Conservation (phyloP, 2,329 filamentous ascomycete species). For the Chaetothyriales sp. region DNA sequence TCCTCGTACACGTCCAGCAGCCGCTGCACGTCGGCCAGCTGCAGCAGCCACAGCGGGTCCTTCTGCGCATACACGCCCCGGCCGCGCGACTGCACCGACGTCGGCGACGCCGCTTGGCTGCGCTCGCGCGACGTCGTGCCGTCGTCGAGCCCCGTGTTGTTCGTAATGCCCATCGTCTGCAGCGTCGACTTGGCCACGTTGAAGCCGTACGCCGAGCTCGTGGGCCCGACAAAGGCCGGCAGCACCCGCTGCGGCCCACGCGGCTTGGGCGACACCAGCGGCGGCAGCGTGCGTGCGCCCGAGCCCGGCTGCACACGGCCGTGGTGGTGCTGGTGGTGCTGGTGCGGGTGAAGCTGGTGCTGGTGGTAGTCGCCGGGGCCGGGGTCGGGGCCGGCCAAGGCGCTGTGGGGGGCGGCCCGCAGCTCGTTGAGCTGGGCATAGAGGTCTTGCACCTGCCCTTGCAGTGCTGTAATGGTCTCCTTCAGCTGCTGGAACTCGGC, state of each 20-base stretch:
- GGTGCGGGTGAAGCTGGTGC: too few relatives aligned
- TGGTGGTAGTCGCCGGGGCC: constrained; percentile 19
- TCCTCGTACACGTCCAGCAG: constrained; percentile 73
- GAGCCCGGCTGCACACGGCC: constrained; percentile 19
- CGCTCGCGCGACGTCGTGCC: constrained; percentile 38
- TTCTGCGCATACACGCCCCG: constrained; percentile 34
- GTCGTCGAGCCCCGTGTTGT: constrained; percentile 45
- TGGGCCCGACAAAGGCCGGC: constrained; percentile 67
- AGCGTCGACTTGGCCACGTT: constrained; percentile 78
- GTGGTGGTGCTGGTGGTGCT: too few relatives aligned
- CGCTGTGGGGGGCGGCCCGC: constrained; percentile 31
- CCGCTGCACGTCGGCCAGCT: constrained; percentile 64
- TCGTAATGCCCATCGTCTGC: constrained; percentile 75
- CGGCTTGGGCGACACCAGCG: constrained; percentile 20
- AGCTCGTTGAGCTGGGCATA: constrained; percentile 58
- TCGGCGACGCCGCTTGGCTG: constrained; percentile 37
- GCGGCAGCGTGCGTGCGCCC: constrained; percentile 14
- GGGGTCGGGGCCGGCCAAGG: constrained; percentile 8
- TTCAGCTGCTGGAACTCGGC: constrained; percentile 81
- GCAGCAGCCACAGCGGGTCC: constrained; percentile 70
- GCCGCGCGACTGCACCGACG: constrained; percentile 23
- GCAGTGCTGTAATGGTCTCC: constrained; percentile 57
- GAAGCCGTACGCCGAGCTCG: constrained; percentile 71
- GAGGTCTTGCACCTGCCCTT: constrained; percentile 71
- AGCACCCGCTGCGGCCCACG: constrained; percentile 40